Conservation (phyloP, 108 stramenopile species). For the Nitzschia sp. region DNA sequence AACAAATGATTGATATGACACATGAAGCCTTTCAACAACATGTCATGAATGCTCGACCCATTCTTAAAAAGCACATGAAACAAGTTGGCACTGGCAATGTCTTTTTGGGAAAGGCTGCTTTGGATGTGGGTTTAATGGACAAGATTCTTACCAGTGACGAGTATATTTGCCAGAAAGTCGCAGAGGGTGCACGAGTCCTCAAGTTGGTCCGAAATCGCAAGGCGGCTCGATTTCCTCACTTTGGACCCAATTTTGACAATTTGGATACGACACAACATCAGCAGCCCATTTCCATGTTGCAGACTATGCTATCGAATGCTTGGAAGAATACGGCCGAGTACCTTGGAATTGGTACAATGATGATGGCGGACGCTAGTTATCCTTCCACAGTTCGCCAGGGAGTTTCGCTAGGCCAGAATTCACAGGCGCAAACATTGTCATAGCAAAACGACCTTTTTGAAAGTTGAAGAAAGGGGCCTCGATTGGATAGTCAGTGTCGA, state of each 20-base stretch:
- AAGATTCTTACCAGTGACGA: constrained; percentile 77
- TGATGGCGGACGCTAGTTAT: no score
- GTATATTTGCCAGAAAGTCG: constrained; percentile 64
- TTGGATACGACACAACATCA: background rate
- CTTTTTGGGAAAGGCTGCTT: constrained; percentile 75
- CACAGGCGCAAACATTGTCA: no score
- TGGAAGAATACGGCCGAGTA: background rate
- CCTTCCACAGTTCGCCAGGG: no score
- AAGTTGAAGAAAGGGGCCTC: no score
- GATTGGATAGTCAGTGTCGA: no score
- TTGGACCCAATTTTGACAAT: constrained; percentile 15
- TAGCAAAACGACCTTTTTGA: no score
- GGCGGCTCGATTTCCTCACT: constrained; percentile 31
- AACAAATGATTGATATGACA: constrained; percentile 70
- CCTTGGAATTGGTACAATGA: background rate
- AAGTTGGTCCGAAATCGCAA: constrained; percentile 54
- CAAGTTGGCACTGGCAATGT: constrained; percentile 72
- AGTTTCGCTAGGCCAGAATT: no score
- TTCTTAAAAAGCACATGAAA: constrained; percentile 52
- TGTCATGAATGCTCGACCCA: constrained; percentile 61
- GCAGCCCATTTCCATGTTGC: background rate
- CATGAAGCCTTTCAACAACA: constrained; percentile 78
- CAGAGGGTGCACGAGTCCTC: constrained; percentile 59
- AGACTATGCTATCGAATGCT: background rate
- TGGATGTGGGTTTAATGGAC: constrained; percentile 72